Base-by-base conservation (phyloP, 805 yeast genomes). In the Priceomyces medius region DNA sequence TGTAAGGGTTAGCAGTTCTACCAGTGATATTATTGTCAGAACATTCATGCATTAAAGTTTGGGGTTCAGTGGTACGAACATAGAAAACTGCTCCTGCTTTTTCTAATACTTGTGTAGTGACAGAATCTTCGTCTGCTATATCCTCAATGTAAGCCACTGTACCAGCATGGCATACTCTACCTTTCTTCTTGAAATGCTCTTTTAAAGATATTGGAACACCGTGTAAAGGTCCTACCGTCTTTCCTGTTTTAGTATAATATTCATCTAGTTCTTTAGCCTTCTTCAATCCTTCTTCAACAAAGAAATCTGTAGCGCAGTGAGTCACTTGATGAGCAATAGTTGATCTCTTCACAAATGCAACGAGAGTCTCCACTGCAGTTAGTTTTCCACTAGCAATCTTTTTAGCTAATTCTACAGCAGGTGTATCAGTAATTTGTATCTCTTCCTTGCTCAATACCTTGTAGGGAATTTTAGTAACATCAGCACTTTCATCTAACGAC, bases 201-300 rank as follows among this genome's bases (percentile, higher is more conserved):
- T 83, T 83, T 32, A 83, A 61, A 0, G 85, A 79, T 23, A 81
- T 63, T 2, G 88, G 88, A 21, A 82, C 60, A 2, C 88, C 88
- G 50, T 82, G 87, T 35, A 82, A 68, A 2, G 85, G 82, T 20
- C 87, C 87, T 26, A 76, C 53, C 2, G 72, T 58, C 46, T 74
- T 68, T 12, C 81, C 83, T 31, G 72, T 59, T 32, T 66, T 48
- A 40, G 55, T 58, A 42, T 49, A 77, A 52, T 74, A 71, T 18
- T 68, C 74, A 53, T 83, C 90, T 45, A 81, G 64, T 39, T 56
- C 66, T 49, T 71, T 58, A 6, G 88, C 88, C 42, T 72, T 66
- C 42, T 64, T 66, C 40, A 82, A 63, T 10, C 87, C 89, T 43
- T 78, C 76, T 7, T 77, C 79, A 27, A 78, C 64, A 54, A 84